Conservation (phyloP, 2,329 filamentous ascomycete species). For the Apiospora aurea region DNA sequence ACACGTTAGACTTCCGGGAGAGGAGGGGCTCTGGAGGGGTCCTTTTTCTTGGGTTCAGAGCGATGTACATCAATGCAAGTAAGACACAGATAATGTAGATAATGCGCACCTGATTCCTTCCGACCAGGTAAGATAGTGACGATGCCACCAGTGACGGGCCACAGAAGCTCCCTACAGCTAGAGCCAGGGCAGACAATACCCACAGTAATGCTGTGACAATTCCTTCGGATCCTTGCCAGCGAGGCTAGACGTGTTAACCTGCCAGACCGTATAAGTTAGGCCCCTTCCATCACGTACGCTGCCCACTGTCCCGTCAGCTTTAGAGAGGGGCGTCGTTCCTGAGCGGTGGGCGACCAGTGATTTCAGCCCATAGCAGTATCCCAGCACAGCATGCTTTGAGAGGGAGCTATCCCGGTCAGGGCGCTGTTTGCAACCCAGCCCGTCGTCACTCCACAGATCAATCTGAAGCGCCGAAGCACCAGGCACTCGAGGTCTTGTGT, state of each 20-base stretch:
- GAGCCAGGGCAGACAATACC: background rate
- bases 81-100: constrained; percentile 2
- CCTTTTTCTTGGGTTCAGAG: background rate
- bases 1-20: background rate
- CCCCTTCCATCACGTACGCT: background rate
- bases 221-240: background rate
- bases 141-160: background rate
- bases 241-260: background rate
- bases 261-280: background rate
- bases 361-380: background rate
- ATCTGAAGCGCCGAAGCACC: no score
- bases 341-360: background rate
- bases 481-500: background rate
- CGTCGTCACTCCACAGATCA: background rate
- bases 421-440: background rate
- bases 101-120: background rate
- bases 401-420: background rate
- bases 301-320: constrained; percentile 13
- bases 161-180: background rate
- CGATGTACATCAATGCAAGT: background rate
- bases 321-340: background rate
- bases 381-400: background rate
- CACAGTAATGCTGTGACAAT: constrained; percentile 4
- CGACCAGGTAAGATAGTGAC: background rate
- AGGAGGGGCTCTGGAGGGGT: background rate